These are phyloP conservation scores for Massarina eburnea DNA, from an alignment of 2,329 filamentous ascomycete genomes.

Conservation along the genomic window DNA sequence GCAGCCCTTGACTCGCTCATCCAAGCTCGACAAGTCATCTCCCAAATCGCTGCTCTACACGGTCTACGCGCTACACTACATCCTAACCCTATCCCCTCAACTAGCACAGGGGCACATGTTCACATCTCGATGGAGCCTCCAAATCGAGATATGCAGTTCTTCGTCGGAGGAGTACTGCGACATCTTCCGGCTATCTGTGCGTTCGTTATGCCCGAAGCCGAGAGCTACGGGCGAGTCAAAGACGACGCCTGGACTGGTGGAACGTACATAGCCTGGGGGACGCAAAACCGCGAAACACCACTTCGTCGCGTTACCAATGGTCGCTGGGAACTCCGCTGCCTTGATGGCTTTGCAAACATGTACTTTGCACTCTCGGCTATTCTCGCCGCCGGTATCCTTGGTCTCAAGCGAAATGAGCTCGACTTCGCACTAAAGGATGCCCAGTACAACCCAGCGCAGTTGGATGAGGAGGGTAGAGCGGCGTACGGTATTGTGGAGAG, in stretches of 20 bases:
- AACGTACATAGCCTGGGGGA: constrained; percentile 77
- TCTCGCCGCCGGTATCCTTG: constrained; percentile 60
- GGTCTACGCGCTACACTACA: constrained; percentile 71
- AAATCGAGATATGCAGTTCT: constrained; percentile 64
- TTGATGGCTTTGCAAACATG: constrained; percentile 80
- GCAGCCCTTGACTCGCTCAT: constrained; percentile 71
- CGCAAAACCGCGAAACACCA: constrained; percentile 76
- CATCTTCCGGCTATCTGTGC: constrained; percentile 69
- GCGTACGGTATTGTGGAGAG: constrained; percentile 56
- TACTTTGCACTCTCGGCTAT: constrained; percentile 69
- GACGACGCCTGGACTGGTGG: constrained; percentile 79
- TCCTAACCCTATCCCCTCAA: constrained; percentile 65
- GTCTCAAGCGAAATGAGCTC: constrained; percentile 48
- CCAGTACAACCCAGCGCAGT: constrained; percentile 24
- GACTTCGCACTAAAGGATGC: constrained; percentile 61
- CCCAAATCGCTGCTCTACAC: constrained; percentile 62
- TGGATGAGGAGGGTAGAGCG: constrained; percentile 45
- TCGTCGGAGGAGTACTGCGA: constrained; percentile 66
- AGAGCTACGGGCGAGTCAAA: constrained; percentile 68
- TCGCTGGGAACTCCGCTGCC: constrained; percentile 76
- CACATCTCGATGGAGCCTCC: constrained; percentile 67
- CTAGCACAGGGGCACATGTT: constrained; percentile 68
- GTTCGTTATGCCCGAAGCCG: constrained; percentile 66
- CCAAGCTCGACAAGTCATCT: constrained; percentile 70
- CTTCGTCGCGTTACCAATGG: constrained; percentile 66